Base-by-base conservation (phyloP, 2,329 filamentous ascomycete species). In the Scolecobasidium constrictum region DNA sequence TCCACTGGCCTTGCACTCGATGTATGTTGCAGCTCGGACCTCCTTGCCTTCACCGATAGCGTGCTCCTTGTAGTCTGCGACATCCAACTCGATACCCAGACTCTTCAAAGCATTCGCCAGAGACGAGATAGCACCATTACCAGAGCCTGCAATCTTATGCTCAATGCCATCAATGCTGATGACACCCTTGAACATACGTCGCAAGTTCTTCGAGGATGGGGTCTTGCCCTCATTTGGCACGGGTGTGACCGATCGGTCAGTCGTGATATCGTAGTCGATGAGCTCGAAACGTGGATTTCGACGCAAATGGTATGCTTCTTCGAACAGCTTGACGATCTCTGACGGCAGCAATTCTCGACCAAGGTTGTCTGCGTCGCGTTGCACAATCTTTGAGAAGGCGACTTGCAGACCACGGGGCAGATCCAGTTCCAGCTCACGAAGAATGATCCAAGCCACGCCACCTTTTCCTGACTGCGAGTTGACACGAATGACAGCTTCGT, bases 401-500 rank as follows among this genome's bases (percentile, higher is more conserved):
- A 95, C 75, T 64, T 96, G 90, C 40, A 96, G 75, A 42, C 87
- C 87, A 48, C 92, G 85, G 13, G 92, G 92, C 40, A 96, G 77
- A 61, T 96, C 92, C 55, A 96, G 82, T 56, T 92, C 78, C 48
- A 96, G 77, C 56, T 86, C 82, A 53, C 83, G 81, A 58, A 88
- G 80, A 58, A 96, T 88, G 58, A 96, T 84, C 85, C 86, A 96
- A 40, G 90, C 88, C 47, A 86, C 81, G 53, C 92, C 92, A 48
- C 90, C 90, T 68, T 98, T 96, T 50, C 90, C 90, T 53, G 79
- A 86, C 62, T 96, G 90, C 15, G 86, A 94, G 71, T 96, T 98
- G 74, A 96, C 90, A 47, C 90, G 84, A 59, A 96, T 96, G 58
- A 96, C 83, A 46, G 90, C 90, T 65, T 96, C 88, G 74, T 96